These are phyloP conservation scores for Phytophthora pistaciae DNA, from an alignment of 352 stramenopile species.

Conservation along the genomic window DNA sequence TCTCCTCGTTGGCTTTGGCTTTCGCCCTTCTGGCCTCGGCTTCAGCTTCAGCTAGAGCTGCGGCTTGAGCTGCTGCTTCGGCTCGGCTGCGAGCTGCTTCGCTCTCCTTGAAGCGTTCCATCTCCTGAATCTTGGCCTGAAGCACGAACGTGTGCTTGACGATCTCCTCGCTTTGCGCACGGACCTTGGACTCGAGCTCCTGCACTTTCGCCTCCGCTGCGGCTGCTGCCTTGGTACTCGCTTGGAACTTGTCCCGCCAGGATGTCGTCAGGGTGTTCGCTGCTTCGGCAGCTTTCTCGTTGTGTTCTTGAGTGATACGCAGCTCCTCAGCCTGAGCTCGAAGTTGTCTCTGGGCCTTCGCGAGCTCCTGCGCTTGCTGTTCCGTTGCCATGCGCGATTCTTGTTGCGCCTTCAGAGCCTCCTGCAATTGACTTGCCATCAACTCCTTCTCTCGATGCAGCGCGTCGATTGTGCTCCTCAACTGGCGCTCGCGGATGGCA, in stretches of 20 bases:
- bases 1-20: constrained; percentile 32
- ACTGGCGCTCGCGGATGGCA: constrained; percentile 42
- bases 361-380: constrained; percentile 67
- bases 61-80: constrained; percentile 39
- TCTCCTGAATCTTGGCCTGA: constrained; percentile 58
- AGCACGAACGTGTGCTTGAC: constrained; percentile 72
- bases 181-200: constrained; percentile 60
- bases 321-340: constrained; percentile 59
- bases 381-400: constrained; percentile 53
- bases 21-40: constrained; percentile 35
- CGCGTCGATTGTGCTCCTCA: constrained; percentile 60
- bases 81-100: constrained; percentile 47
- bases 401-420: constrained; percentile 58
- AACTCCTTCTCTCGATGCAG: constrained; percentile 71
- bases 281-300: constrained; percentile 50
- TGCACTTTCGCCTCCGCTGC: constrained; percentile 41
- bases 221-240: constrained; percentile 40
- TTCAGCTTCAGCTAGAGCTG: constrained; percentile 43
- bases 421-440: constrained; percentile 65
- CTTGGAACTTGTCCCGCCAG: constrained; percentile 70
- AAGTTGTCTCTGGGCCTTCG: constrained; percentile 55
- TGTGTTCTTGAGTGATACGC: constrained; percentile 44
- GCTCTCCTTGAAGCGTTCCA: constrained; percentile 62
- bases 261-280: constrained; percentile 46
- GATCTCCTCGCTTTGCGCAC: constrained; percentile 58